These are phyloP conservation scores for Glomus cerebriforme DNA, from an alignment of 192 early-diverging fungal species.

Conservation along the genomic window DNA sequence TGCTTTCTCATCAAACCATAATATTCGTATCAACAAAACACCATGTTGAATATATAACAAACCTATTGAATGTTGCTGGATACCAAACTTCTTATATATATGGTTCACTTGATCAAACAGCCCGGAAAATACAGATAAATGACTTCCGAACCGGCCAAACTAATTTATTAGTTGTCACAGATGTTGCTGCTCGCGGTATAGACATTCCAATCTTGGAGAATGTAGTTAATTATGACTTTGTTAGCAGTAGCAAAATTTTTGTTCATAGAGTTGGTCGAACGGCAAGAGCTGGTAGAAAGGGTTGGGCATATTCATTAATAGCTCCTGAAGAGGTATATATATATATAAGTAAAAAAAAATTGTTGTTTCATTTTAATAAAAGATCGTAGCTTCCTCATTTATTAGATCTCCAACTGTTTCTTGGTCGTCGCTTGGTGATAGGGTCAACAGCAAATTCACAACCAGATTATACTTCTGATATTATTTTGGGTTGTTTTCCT, in stretches of 20 bases:
- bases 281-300: constrained; percentile 90
- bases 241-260: constrained; percentile 90
- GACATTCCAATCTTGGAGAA: constrained; percentile 97
- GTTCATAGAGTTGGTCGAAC: constrained; percentile 96
- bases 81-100: constrained; percentile 88
- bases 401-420: constrained; percentile 91
- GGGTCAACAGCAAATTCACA: constrained; percentile 32
- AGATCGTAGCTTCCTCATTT: constrained; percentile 70
- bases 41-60: constrained; percentile 93
- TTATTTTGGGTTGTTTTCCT: constrained; percentile 81
- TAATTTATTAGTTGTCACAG: constrained; percentile 90
- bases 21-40: constrained; percentile 97
- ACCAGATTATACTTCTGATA: constrained; percentile 74
- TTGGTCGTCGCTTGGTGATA: constrained; percentile 67
- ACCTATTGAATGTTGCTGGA: constrained; percentile 68
- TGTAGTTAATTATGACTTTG: constrained; percentile 97
- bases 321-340: constrained; percentile 70
- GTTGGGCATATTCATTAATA: constrained; percentile 90
- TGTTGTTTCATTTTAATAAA: constrained; percentile 24
- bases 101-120: constrained; percentile 91
- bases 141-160: constrained; percentile 78
- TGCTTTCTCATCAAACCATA: constrained; percentile 74
- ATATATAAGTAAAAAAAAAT: background rate
- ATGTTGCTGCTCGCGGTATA: constrained; percentile 98
- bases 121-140: constrained; percentile 84